Base-by-base conservation (phyloP, 352 stramenopile genomes). In the Phytophthora kernoviae region DNA sequence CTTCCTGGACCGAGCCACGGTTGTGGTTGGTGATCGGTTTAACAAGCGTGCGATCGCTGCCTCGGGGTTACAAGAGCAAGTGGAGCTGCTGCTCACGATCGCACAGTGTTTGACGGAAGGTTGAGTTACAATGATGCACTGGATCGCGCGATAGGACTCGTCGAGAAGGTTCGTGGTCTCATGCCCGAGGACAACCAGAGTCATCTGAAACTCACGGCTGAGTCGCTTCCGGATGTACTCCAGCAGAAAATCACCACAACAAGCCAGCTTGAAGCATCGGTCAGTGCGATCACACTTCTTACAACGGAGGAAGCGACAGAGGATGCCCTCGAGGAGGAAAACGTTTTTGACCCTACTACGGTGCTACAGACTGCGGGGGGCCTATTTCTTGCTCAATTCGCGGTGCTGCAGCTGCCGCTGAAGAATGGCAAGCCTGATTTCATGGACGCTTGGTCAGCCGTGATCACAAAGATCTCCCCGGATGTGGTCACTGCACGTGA, bases 391-490 rank as follows among this genome's bases (percentile, higher is more conserved):
- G 55, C 71, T 0, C 74, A 90, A 50, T 59, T 87, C 5, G 71
- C 81, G 4, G 75, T 81, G 15, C 51, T 90, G 3, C 36, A 77
- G 58, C 74, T 88, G 0, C 73, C 81, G 1, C 39, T 58, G 47
- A 83, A 83, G 54, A 75, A 79, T 17, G 78, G 79, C n/a, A 66
- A 73, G 11, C 69, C 81, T 8, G 78, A 90, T 57, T 88, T 87
- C 54, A 90, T 90, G 76, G 79, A 88, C 54, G 66, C 78, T 34
- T 88, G 78, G 77, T 87, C 77, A n/a, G 77, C 80, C 2, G 73
- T 77, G 43, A 83, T 88, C 67, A 59, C 64, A n/a, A 81, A 82
- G 36, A 62, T 88, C n/a, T 85, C 80, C 2, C 79, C 74, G 46
- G 80, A 90, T 42, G 62, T 90, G 7, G 76, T 90, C 41, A 87